Base-by-base conservation (phyloP, 1,284 basidiomycete species). In the Termitomyces sp. region DNA sequence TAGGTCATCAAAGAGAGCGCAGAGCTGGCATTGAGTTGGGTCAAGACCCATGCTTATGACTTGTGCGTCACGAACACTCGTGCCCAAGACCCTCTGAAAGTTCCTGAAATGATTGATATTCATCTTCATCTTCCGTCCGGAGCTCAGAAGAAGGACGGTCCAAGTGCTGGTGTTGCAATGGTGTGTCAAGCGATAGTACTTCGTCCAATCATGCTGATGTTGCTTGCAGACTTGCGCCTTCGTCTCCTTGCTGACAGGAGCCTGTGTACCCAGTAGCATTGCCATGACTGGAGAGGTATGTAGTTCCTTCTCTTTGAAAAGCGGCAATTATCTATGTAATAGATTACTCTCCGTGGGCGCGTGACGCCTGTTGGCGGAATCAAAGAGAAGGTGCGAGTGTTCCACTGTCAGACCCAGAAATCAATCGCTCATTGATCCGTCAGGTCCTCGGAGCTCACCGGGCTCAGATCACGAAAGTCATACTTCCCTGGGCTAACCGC, bases 141-240 rank as follows among this genome's bases (percentile, higher is more conserved):
- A 1, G 88, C 90, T 1, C 88, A 92, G 67, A 92, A 87, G 76
- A 95, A 95, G 73, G 93, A 95, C 66, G 93, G 93, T 0, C 92
- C 92, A 0, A 90, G 87, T 62, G 92, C 93, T 0, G 93, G 93
- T 4, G 80, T 94, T 17, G 91, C 92, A 1, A 92, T 95, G 86
- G 87, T 89, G 55, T 54, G 68, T 57, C 38, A 58, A 54, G 30
- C 30, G 36, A 8, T 15, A 41, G 26, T 21, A 5, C 9, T 9
- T 10, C 6, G 10, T 31, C 15, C 42, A 13, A 34, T 30, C 5
- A 17, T 26, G 28, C 28, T 56, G 40, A 58, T 31, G 24, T 12
- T 30, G 34, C 38, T 45, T 60, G 17, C 7, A 88, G 83, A 83
- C 84, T 1, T 91, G 90, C 62, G 92, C 92, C 0, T 81, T 95